These are phyloP conservation scores for Trichophaea hybrida DNA, from an alignment of 2,329 filamentous ascomycete genomes.

Conservation along the genomic window DNA sequence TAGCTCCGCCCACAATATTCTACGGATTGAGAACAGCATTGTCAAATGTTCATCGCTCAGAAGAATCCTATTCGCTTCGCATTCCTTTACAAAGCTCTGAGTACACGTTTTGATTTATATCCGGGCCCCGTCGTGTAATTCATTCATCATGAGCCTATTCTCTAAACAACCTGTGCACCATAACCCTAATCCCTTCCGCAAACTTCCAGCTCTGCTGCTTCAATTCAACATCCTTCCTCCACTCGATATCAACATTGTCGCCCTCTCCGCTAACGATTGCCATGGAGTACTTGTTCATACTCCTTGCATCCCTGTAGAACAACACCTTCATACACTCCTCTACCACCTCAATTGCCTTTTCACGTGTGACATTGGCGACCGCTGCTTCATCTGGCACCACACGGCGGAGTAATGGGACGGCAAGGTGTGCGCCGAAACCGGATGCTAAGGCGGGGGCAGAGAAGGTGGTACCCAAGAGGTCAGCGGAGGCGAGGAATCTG, in stretches of 20 bases:
- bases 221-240: constrained; percentile 62
- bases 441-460: constrained; percentile 77
- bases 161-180: constrained; percentile 57
- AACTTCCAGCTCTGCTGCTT: constrained; percentile 93
- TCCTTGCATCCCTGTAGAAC: constrained; percentile 91
- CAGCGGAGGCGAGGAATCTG: constrained; percentile 70
- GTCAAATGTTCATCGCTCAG: too few relatives aligned
- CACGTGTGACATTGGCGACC: constrained; percentile 54
- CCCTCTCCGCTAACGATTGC: constrained; percentile 78
- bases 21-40: too few relatives aligned
- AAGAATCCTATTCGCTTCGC: too few relatives aligned
- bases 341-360: constrained; percentile 65
- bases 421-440: constrained; percentile 83
- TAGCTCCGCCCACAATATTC: too few relatives aligned
- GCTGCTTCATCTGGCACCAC: constrained; percentile 72
- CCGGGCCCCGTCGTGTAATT: too few relatives aligned
- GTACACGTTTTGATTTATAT: too few relatives aligned
- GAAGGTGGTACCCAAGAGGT: constrained; percentile 88
- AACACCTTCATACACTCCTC: constrained; percentile 97
- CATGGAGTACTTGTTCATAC: constrained; percentile 79
- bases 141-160: too few relatives aligned
- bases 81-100: too few relatives aligned
- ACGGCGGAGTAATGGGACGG: constrained; percentile 77
- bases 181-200: constrained; percentile 91
- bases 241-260: constrained; percentile 86